A percentile compares a stretch with the other conserved stretches of the same genome.
phyloP scores from a whole-genome alignment of 2,329 filamentous ascomycete species.

The Venturia effusa region DNA sequence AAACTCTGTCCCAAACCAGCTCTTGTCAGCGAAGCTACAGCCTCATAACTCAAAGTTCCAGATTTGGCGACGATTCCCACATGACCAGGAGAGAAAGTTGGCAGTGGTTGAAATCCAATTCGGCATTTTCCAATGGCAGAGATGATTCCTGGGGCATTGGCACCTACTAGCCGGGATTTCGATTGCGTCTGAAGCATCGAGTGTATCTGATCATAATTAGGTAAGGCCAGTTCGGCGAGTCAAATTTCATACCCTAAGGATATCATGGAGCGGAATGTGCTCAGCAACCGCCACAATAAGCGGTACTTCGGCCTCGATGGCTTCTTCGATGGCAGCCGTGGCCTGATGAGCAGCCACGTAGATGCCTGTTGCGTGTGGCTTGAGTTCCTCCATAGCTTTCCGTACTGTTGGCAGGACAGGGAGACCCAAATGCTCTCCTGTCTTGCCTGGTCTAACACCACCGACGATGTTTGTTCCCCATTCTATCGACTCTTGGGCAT shows the following conservation, averaged over 20 bases:
- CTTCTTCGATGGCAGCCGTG: constrained; percentile 63
- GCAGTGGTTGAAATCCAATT: constrained; percentile 66
- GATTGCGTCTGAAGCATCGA: constrained; percentile 61
- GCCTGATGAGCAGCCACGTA: constrained; percentile 71
- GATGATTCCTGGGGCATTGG: constrained; percentile 75
- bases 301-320: constrained; percentile 67
- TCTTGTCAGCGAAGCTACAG: constrained; percentile 61
- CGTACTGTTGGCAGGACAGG: constrained; percentile 60
- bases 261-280: constrained; percentile 68
- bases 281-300: constrained; percentile 71
- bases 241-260: constrained; percentile 48
- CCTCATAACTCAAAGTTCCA: constrained; percentile 70
- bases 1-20: constrained; percentile 68
- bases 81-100: constrained; percentile 57
- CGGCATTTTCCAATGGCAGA: constrained; percentile 59
- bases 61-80: constrained; percentile 73
- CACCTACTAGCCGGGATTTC: constrained; percentile 62
- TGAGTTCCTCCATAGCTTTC: constrained; percentile 57
- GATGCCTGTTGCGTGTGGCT: constrained; percentile 67
- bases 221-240: neutral
- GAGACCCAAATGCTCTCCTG: constrained; percentile 60
- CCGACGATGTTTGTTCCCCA: constrained; percentile 76
- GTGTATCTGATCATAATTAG: constrained; percentile 40
- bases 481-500: constrained; percentile 63
- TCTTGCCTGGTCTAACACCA: constrained; percentile 61